These are phyloP conservation scores for Blastobotrys robertii DNA, from an alignment of 805 yeast species.

Conservation along the genomic window DNA sequence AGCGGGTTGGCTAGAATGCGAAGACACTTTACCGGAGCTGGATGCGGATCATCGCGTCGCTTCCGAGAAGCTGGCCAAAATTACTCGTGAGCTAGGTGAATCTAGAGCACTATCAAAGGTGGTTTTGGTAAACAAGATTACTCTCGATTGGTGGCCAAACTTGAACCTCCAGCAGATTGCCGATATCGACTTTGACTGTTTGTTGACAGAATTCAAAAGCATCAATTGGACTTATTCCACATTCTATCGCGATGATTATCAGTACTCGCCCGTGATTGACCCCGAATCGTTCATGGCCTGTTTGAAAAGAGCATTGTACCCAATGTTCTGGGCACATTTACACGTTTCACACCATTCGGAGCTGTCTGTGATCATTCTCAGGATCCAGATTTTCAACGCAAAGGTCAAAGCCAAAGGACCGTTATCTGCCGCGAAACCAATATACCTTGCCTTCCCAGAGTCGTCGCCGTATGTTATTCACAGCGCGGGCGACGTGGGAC, in stretches of 20 bases:
- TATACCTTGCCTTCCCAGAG: slow-evolving; percentile 55
- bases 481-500: slow-evolving; percentile 35
- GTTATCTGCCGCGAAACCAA: slow-evolving; percentile 43
- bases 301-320: slow-evolving; percentile 36
- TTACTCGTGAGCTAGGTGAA: background rate
- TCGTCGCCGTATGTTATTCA: slow-evolving; percentile 62
- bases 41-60: slow-evolving; percentile 13
- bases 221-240: slow-evolving; percentile 31
- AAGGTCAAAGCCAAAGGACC: slow-evolving; percentile 1
- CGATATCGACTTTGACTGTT: slow-evolving; percentile 54
- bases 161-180: slow-evolving; percentile 57
- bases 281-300: slow-evolving; percentile 43
- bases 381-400: slow-evolving; percentile 61
- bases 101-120: background rate
- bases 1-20: slow-evolving; percentile 7
- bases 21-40: slow-evolving; percentile 13
- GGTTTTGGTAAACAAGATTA: background rate
- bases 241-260: slow-evolving; percentile 20
- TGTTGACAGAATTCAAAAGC: slow-evolving; percentile 38
- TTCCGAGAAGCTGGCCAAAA: slow-evolving; percentile 2
- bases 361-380: slow-evolving; percentile 47
- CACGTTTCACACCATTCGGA: slow-evolving; percentile 58
- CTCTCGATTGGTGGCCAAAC: slow-evolving; percentile 41
- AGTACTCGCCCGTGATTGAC: slow-evolving; percentile 31
- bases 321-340: slow-evolving; percentile 33